phyloP scores from a whole-genome alignment of 345 rosid genomes.

The Boechera divaricarpa region DNA sequence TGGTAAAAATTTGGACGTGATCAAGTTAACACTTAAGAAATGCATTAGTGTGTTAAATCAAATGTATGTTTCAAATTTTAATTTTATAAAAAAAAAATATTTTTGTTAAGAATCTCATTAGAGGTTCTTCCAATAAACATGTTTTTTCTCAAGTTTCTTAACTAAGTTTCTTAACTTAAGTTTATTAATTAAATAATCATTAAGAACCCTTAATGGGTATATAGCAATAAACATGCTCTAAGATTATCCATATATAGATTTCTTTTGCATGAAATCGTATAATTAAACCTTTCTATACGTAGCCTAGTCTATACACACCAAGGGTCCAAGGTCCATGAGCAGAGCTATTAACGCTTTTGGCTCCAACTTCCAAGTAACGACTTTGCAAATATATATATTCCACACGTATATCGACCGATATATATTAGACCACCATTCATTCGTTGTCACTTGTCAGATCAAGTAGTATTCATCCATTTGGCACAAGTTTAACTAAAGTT shows the following conservation, averaged over 20 bases:
- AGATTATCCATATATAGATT: background rate
- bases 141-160: no score
- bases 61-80: no score
- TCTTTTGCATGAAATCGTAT: background rate
- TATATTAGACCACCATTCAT: background rate
- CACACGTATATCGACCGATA: background rate
- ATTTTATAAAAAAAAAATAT: no score
- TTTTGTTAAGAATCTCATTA: no score
- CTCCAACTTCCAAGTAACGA: constrained; percentile 18
- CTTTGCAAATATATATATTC: background rate
- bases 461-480: constrained; percentile 11
- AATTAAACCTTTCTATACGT: background rate
- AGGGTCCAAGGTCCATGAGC: background rate
- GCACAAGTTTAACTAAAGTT: background rate
- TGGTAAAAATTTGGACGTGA: no score
- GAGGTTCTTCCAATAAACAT: no score
- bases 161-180: no score
- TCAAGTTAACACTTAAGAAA: no score
- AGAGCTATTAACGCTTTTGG: background rate
- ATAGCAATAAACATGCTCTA: no score
- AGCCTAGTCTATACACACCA: constrained; percentile 10
- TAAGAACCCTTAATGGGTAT: no score
- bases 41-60: no score
- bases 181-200: no score
- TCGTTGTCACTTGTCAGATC: constrained; percentile 10